Evolutionary conservation across 257 asterid genomes (phyloP), one percentile per base, ranked within the genome.

Genomic region (Thymus mandschuricus): DNA sequence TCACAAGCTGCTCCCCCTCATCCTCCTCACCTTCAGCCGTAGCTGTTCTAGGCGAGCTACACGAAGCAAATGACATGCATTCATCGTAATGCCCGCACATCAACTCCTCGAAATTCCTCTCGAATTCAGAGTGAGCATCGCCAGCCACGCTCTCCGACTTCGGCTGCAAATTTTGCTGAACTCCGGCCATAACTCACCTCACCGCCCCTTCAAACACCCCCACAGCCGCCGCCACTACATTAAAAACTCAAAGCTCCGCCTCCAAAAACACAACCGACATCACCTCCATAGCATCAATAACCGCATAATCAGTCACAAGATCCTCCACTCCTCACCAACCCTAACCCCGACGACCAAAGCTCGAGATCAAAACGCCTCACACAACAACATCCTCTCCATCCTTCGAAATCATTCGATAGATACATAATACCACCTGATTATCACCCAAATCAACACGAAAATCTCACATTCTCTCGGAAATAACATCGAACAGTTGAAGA

Each of bases 91-190:
- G 88, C 29, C 91, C 92, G 40, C 89, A 82, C 92, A 88, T 74
- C 50, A 90, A 78, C 76, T 86, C 97, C 90, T 90, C 96, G 72
- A 86, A 80, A 62, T 90, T 90, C 80, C 93, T 88, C 78, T 87
- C 96, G 46, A 86, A 90, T 56, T 81, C 96, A 0, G 87, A 74
- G 64, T 82, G 86, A 38, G 81, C 86, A 71, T 74, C 88, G 41
- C 80, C 82, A 2, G 80, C 81, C 3, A 85, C 82, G 78, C 90
- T 85, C 77, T 90, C 97, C 3, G 97, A 77, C 74, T 90, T 90
- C 86, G 78, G 96, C 60, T 85, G 97, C 68, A 82, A 50, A 60
- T 88, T 96, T 28, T 86, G 89, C 81, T 76, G 83, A 78, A 83
- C 76, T 82, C 90, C 92, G 27, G 87, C 80, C 97, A 90, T 90